Evolutionary conservation across 495 filamentous ascomycete genomes (phyloP), one percentile per base, ranked within the genome.

Genomic region (Aspergillus diversus): DNA sequence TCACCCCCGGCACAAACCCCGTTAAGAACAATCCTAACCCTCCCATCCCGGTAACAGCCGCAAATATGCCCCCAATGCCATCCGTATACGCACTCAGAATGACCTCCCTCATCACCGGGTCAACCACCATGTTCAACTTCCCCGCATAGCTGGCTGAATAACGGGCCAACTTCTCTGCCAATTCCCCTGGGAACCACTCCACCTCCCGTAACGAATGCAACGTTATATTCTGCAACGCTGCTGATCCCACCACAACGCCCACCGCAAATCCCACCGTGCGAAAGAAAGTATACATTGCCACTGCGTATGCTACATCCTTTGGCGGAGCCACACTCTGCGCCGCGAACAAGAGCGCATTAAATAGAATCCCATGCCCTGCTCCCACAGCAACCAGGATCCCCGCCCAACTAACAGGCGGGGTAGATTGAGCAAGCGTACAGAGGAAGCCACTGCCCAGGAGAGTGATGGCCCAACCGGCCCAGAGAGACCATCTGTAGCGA

Each of bases 311-410:
- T 5, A 50, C 47, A 4, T 50, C 47, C 9, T 17, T n/a, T 9
- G 47, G 5, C 2, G 47, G 47, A 0, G 47, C 17, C 9, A 50
- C 5, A 4, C n/a, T 21, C 21, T 50, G 47, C 9, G 47, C 47
- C 9, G 47, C 47, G 21, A 50, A 50, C 9, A 50, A 17, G 47
- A 50, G 47, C 16, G 47, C 47, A 17, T 50, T 50, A 17, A 50
- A 50, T 5, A 50, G 47, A 9, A 50, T 50, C 9, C 47, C 47
- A 9, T 50, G 47, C 5, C 47, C 47, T 1, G 47, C 47, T 5
- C 47, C 47, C n/a, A 50, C 47, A 9, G 27, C 16, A 17, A 50
- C 11, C 5, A 50, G 47, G n/a, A 50, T 50, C 5, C 5, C 47
- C 0, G 16, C 47, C 47, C 47, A 27, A 9, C 9, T 11, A 9